Evolutionary conservation across 805 yeast genomes (phyloP).

Genomic region (Ogataea methanolica): DNA sequence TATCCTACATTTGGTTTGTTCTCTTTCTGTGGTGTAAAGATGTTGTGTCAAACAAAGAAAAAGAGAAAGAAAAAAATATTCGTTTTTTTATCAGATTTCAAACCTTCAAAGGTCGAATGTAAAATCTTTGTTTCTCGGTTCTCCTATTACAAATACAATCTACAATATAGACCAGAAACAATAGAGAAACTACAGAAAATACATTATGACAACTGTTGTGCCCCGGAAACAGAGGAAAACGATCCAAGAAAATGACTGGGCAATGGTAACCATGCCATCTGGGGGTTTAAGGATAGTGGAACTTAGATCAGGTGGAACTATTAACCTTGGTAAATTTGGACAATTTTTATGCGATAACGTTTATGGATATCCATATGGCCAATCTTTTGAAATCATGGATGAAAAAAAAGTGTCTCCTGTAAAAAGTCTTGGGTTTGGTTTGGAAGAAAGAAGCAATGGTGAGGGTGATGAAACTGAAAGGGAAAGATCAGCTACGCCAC

Average conservation of each 20-base stretch:
- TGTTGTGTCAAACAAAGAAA: too few species aligned
- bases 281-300: slow-evolving; percentile 71
- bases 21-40: too few species aligned
- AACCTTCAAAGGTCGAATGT: too few species aligned
- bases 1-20: too few species aligned
- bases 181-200: too few species aligned
- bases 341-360: slow-evolving; percentile 69
- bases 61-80: too few species aligned
- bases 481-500: slow-evolving; percentile 21
- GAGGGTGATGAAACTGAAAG: slow-evolving; percentile 24
- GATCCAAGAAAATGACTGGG: slow-evolving; percentile 49
- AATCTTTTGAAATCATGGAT: slow-evolving; percentile 77
- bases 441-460: slow-evolving; percentile 23
- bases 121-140: too few species aligned
- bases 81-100: too few species aligned
- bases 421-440: slow-evolving; percentile 28
- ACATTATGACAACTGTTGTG: background rate
- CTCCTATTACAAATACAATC: too few species aligned
- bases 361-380: slow-evolving; percentile 81
- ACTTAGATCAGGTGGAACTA: slow-evolving; percentile 51
- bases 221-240: slow-evolving; percentile 19
- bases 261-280: slow-evolving; percentile 74
- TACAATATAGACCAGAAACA: too few species aligned
- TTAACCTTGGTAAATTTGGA: slow-evolving; percentile 90
- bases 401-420: slow-evolving; percentile 49